A percentile compares a stretch with the other conserved stretches of the same genome.
Conservation (phyloP, 2,329 filamentous ascomycete genomes). For the Xylaria sp. region DNA sequence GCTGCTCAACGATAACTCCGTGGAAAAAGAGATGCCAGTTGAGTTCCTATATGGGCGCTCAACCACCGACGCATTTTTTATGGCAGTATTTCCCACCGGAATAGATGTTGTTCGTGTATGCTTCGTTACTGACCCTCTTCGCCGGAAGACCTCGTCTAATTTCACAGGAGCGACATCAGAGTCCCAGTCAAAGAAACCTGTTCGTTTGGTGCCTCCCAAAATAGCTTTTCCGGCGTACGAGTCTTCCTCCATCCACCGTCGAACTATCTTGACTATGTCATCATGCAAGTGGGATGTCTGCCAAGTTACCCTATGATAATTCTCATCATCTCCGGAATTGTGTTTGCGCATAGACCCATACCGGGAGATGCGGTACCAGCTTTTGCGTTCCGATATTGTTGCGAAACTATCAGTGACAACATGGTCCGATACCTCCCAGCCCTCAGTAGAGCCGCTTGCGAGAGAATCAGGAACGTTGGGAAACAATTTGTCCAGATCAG, state of each 20-base stretch:
- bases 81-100: constrained; percentile 33
- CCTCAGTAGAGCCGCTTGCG: constrained; percentile 16
- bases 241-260: constrained; percentile 74
- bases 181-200: constrained; percentile 70
- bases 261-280: constrained; percentile 67
- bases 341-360: constrained; percentile 67
- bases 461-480: constrained; percentile 36
- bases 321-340: constrained; percentile 66
- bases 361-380: constrained; percentile 72
- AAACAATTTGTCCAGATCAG: constrained; percentile 49
- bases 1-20: neutral
- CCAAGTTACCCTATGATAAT: constrained; percentile 70
- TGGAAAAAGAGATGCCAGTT: constrained; percentile 36
- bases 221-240: constrained; percentile 63
- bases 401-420: constrained; percentile 64
- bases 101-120: constrained; percentile 45
- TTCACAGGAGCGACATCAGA: constrained; percentile 61
- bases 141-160: constrained; percentile 58
- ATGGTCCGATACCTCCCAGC: constrained; percentile 55
- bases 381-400: constrained; percentile 66
- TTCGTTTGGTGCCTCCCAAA: constrained; percentile 56
- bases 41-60: constrained; percentile 34
- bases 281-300: constrained; percentile 61
- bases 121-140: constrained; percentile 44
- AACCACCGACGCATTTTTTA: neutral